These are phyloP conservation scores for Cadophora sp. DNA, from an alignment of 2,329 filamentous ascomycete species.

Conservation along the genomic window DNA sequence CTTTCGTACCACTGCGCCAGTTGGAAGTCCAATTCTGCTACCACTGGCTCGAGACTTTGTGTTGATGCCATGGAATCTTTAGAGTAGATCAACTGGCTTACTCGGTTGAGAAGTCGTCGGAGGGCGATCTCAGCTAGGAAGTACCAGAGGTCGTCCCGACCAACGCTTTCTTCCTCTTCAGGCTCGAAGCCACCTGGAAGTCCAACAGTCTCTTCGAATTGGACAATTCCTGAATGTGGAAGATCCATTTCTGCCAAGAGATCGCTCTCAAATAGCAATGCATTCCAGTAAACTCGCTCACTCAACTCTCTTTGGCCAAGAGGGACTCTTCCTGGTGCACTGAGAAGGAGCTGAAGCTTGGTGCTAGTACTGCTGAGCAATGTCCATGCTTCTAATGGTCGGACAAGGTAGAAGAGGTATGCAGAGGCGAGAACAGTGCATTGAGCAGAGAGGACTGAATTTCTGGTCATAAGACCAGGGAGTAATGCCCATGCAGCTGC, in stretches of 20 bases:
- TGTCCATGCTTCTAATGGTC: constrained; percentile 84
- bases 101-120: constrained; percentile 76
- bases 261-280: constrained; percentile 81
- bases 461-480: constrained; percentile 80
- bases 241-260: constrained; percentile 80
- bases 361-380: constrained; percentile 80
- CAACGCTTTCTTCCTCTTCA: constrained; percentile 68
- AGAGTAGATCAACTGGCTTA: constrained; percentile 81
- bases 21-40: constrained; percentile 82
- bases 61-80: constrained; percentile 75
- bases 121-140: constrained; percentile 85
- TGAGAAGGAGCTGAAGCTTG: constrained; percentile 80
- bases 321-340: constrained; percentile 74
- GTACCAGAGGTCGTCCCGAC: constrained; percentile 83
- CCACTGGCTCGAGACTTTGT: constrained; percentile 76
- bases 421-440: constrained; percentile 82
- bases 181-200: constrained; percentile 79
- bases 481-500: constrained; percentile 80
- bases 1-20: constrained; percentile 86
- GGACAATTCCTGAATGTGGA: constrained; percentile 82
- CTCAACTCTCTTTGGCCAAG: constrained; percentile 74
- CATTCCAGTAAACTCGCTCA: constrained; percentile 85
- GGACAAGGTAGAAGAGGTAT: constrained; percentile 82
- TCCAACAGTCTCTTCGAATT: constrained; percentile 81
- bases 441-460: constrained; percentile 78